Evolutionary conservation across 805 yeast genomes (phyloP).

Genomic region (Candida chauliodis): DNA sequence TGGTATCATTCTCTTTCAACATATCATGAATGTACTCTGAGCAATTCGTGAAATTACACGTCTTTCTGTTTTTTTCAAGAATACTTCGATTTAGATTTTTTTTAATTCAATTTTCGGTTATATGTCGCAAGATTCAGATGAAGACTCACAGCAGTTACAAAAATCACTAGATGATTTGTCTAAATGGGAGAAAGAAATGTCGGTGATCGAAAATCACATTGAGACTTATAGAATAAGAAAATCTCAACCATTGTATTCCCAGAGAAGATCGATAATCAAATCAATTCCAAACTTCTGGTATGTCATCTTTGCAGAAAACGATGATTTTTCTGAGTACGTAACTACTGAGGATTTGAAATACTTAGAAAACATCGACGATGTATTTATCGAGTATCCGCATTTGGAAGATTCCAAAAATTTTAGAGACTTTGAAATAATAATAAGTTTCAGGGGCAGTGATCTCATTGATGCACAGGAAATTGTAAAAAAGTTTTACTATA

Average conservation of each 20-base stretch:
- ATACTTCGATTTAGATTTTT: no score
- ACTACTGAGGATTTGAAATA: conserved; percentile 73
- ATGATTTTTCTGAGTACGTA: conserved; percentile 79
- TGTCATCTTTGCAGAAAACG: conserved; percentile 75
- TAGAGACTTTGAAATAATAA: conserved; percentile 56
- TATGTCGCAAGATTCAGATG: conserved; percentile 1
- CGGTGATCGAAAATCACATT: conserved; percentile 56
- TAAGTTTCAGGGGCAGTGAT: conserved; percentile 44
- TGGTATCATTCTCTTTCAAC: conserved; percentile 31
- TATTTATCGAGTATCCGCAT: conserved; percentile 51
- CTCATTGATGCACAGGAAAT: conserved; percentile 56
- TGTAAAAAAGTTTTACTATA: conserved; percentile 54
- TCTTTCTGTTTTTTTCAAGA: neutral
- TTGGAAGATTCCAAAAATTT: conserved; percentile 19
- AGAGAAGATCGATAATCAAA: conserved; percentile 50
- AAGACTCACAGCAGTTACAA: conserved; percentile 11
- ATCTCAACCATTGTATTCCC: conserved; percentile 54
- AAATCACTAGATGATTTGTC: conserved; percentile 44
- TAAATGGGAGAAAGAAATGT: conserved; percentile 55
- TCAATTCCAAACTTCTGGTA: conserved; percentile 83
- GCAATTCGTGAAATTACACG: no score
- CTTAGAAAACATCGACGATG: conserved; percentile 61
- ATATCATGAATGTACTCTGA: conserved; percentile 11
- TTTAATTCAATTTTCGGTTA: no score
- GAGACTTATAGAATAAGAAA: conserved; percentile 50